These are phyloP conservation scores for Talaromyces liani DNA, from an alignment of 495 filamentous ascomycete species.

Conservation along the genomic window DNA sequence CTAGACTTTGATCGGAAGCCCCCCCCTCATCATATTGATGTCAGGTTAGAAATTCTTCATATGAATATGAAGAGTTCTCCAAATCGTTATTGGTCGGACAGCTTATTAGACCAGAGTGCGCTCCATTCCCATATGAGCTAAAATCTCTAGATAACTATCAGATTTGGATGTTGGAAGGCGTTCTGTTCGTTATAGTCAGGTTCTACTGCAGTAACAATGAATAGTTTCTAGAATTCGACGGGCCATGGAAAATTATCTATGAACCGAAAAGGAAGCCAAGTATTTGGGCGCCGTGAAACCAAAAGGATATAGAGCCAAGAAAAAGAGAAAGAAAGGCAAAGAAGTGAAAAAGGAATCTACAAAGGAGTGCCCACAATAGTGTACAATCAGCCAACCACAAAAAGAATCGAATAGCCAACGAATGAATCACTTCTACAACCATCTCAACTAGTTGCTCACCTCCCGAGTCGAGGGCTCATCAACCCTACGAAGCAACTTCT, in stretches of 20 bases:
- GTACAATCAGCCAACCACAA: not conserved
- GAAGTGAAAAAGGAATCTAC: not conserved
- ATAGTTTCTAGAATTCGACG: not conserved
- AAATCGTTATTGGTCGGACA: too few species aligned
- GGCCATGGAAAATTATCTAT: not conserved
- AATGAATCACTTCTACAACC: not conserved
- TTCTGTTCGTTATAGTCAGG: too few species aligned
- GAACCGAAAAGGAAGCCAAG: not conserved
- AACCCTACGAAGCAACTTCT: slow-evolving; percentile 29
- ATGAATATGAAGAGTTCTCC: too few species aligned
- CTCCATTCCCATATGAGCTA: too few species aligned
- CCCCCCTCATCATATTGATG: too few species aligned
- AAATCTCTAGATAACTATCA: too few species aligned
- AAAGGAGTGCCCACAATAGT: not conserved
- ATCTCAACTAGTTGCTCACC: not conserved
- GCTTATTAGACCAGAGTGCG: too few species aligned
- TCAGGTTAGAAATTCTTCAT: too few species aligned
- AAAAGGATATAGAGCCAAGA: not conserved
- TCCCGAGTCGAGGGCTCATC: not conserved
- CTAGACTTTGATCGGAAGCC: not conserved
- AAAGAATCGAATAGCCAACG: not conserved
- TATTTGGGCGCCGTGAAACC: not conserved
- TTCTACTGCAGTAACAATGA: not conserved
- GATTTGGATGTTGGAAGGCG: too few species aligned
- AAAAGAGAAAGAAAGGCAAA: not conserved